Evolutionary conservation across 805 yeast species (phyloP), one percentile per base, ranked within the genome.

Genomic region (Yamadazyma philogaea): DNA sequence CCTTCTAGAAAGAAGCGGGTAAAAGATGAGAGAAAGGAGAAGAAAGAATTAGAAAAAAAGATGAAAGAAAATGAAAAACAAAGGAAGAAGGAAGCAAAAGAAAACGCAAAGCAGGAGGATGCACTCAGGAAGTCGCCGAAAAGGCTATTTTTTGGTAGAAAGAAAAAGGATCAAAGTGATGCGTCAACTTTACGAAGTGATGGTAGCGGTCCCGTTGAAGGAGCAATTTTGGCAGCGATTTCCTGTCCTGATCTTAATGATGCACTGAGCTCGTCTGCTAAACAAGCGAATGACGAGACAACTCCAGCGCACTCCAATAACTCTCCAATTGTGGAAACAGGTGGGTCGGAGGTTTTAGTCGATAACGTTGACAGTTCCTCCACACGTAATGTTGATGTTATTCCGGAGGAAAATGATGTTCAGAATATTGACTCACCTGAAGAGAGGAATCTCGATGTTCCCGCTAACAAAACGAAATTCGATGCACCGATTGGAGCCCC

Each of bases 1-100:
- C 35, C 47, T 14, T 44, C 57, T 3, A 46, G 58, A 17, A 60
- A 56, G 34, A 62, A 58, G 20, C 46, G 61, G 33, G 54, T 54
- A 1, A 58, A 57, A 34, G 56, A 54, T 20, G 62, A 58, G 38
- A 56, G 51, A 52, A 54, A 44, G 27, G 39, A 45, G 18, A 45
- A 35, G 22, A 49, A 48, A 32, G 53, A 46, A 15, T 43, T 43
- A 21, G 58, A 51, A 33, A 48, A 47, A 32, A 45, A 47, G 37
- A 39, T 44, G 28, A 50, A 52, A 34, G 48, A 46, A 26, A 50
- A 51, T 17, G 52, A 49, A 26, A 46, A 50, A 34, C 30, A 39
- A 32, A 45, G 43, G 27, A 46, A 46, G 21, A 42, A 40, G 30
- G 47, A 44, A 27, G 40, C 24, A 24, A 44, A 42, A 31, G 30